Evolutionary conservation across 2,329 filamentous ascomycete species (phyloP).

Genomic region (Ophiostoma sp.): DNA sequence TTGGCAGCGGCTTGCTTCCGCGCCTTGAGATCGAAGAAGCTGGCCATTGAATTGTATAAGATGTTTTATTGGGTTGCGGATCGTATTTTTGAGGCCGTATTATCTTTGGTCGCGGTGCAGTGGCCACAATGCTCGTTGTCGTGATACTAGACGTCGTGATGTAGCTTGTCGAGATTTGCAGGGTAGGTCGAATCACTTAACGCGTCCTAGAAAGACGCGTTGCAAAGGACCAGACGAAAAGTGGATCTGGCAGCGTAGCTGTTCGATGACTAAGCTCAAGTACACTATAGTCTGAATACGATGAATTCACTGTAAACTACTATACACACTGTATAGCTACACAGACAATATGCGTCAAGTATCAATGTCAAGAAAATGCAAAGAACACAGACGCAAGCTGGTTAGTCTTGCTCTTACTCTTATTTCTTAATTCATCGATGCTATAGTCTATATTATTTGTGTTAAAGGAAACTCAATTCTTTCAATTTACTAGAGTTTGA

Average conservation of each 20-base stretch:
- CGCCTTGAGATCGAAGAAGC: constrained; percentile 94
- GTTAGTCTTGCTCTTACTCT: too few relatives aligned
- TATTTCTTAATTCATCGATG: too few relatives aligned
- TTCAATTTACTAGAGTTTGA: too few relatives aligned
- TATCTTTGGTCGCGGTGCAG: neutral
- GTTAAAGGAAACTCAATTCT: too few relatives aligned
- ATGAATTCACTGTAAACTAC: too few relatives aligned
- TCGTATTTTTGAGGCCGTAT: neutral
- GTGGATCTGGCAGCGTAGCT: neutral
- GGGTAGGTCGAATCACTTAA: constrained; percentile 22
- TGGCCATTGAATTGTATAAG: constrained; percentile 56
- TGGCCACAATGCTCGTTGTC: neutral
- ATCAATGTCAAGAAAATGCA: too few relatives aligned
- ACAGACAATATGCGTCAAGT: too few relatives aligned
- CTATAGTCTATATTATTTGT: too few relatives aligned
- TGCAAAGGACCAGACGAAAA: neutral
- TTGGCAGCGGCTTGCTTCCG: constrained; percentile 70
- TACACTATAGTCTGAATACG: too few relatives aligned
- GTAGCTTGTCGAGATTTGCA: constrained; percentile 9
- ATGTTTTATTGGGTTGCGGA: neutral
- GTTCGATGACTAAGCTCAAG: neutral
- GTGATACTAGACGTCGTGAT: neutral
- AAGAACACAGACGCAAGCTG: too few relatives aligned
- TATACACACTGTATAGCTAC: too few relatives aligned
- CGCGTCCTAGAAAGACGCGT: constrained; percentile 24